Conservation (phyloP, 106 monocot species). For the Platanthera guangdongensis region DNA sequence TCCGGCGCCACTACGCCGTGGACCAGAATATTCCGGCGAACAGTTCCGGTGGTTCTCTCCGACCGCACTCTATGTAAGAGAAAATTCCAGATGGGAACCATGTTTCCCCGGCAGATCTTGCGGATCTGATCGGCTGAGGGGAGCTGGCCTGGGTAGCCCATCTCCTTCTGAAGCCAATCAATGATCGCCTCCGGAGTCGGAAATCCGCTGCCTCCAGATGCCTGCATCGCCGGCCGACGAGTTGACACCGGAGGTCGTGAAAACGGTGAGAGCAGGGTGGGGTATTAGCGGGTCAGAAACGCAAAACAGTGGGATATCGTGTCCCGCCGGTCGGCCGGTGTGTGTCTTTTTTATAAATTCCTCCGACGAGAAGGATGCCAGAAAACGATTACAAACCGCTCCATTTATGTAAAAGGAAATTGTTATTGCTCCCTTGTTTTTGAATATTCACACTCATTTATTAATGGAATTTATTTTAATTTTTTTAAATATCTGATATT, state of each 20-base stretch:
- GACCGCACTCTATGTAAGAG: slow-evolving; percentile 71
- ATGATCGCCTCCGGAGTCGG: slow-evolving; percentile 69
- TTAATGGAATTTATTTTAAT: too few relatives aligned
- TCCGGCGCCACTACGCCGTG: slow-evolving; percentile 39
- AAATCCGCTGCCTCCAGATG: slow-evolving; percentile 9
- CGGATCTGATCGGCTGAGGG: slow-evolving; percentile 78
- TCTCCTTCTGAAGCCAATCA: slow-evolving; percentile 96
- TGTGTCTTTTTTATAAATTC: neutral
- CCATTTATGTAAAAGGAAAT: neutral
- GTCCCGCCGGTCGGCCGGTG: neutral
- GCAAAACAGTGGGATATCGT: neutral
- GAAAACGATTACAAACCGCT: neutral
- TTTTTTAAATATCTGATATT: too few relatives aligned
- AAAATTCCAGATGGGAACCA: slow-evolving; percentile 86
- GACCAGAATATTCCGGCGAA: slow-evolving; percentile 71
- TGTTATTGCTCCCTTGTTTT: too few relatives aligned
- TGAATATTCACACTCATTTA: too few relatives aligned
- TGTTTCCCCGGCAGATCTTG: slow-evolving; percentile 93
- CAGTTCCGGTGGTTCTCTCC: slow-evolving; percentile 65
- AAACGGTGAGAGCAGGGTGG: neutral
- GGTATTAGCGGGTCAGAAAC: neutral
- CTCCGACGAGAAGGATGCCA: neutral
- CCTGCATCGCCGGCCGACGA: slow-evolving; percentile 26
- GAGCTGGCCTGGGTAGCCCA: slow-evolving; percentile 67
- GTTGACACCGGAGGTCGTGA: neutral